These are phyloP conservation scores for Petunia secreta DNA, from an alignment of 257 asterid species.

Conservation along the genomic window DNA sequence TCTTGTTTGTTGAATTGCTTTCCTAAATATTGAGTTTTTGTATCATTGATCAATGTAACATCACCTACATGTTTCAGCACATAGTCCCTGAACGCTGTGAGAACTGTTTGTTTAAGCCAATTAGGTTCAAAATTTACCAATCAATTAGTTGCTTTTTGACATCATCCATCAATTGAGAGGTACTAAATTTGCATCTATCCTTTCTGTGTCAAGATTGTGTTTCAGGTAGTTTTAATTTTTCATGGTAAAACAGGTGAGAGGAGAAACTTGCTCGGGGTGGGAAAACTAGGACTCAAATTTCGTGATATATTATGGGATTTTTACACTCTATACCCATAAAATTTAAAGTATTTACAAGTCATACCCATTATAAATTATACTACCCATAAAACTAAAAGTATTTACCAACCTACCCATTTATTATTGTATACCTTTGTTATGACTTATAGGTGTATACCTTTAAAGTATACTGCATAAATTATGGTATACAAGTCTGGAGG, in stretches of 20 bases:
- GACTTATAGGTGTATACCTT: no score
- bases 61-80: neutral
- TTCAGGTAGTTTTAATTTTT: conserved; percentile 1
- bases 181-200: neutral
- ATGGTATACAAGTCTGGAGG: no score
- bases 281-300: neutral
- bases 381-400: no score
- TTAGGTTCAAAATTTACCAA: conserved; percentile 2
- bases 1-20: conserved; percentile 18
- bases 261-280: neutral
- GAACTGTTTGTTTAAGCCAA: neutral
- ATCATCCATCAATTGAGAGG: neutral
- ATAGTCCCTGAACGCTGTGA: neutral
- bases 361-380: no score
- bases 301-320: neutral
- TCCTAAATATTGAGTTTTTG: neutral
- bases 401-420: no score
- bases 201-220: conserved; percentile 3
- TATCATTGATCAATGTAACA: neutral
- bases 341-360: no score
- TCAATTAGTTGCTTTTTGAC: neutral
- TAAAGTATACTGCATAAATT: no score
- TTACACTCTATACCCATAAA: no score
- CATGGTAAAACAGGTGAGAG: neutral
- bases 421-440: no score